Base-by-base conservation (phyloP, 768 basidiomycete genomes). In the Kwoniella heveanensis region DNA sequence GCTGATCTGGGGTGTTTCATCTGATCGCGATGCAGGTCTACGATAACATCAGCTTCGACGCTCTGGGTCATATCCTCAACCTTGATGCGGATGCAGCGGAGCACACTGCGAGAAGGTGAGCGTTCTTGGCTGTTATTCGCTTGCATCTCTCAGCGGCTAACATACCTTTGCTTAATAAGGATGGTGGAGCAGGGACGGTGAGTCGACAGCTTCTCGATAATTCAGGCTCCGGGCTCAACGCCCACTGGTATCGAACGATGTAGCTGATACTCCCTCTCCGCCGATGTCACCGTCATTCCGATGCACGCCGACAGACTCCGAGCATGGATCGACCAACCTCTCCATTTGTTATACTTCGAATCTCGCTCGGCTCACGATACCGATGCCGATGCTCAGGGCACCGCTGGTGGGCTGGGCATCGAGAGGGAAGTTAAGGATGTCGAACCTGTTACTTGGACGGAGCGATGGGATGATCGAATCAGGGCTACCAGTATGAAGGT, bases 101-200 rank as follows among this genome's bases (percentile, higher is more conserved):
- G 81, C 92, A 88, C 0, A 97, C 98, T 90, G 94, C 95, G 10
- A 86, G 95, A 56, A 64, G 65, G 74, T 75, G 55, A 67, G 25
- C 48, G 9, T 3, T 19, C 2, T 22, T 24, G 17, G 10, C 48
- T 9, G 22, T 5, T 2, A 26, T 4, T 32, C 10, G 25, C 19
- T n/a, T n/a, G n/a, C 1, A 44, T 25, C 19, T 13, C 2, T 29
- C 10, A 44, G n/a, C 17, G 58, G 37, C 54, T 61, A 36, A 37
- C 46, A 25, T n/a, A 7, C 12, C 29, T n/a, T 24, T 13, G 13
- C 15, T 54, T 32, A 12, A 12, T 6, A 24, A 91, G 90, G 77
- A 99, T 99, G 96, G 96, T 99, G 54, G 93, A 97, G 77, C 96
- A 99, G 81, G 90, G 92, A 9, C 88, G 96, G 59, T 79, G 47